Base-by-base conservation (phyloP, 371 early-diverging fungal genomes). In the Haplosporangium sp. region DNA sequence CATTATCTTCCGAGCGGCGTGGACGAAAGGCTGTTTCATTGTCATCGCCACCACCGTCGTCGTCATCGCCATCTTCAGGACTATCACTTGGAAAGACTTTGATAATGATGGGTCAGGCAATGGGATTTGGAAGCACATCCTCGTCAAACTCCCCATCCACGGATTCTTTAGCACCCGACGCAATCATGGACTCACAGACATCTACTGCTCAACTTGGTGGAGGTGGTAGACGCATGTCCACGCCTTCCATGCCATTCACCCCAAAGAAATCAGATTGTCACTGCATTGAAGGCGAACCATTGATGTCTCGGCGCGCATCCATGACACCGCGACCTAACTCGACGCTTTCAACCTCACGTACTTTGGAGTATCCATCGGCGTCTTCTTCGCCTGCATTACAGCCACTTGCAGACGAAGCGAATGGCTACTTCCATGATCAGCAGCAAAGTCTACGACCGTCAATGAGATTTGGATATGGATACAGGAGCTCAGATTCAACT, bases 151-250 rank as follows among this genome's bases (percentile, higher is more conserved):
- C 62, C 18, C 43, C 52, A 10, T 20, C 73, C 0, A 18, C 53
- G 38, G n/a, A 14, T 6, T 59, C 60, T 29, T 42, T 18, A 23
- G 29, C 12, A 5, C 37, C 55, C 42, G 14, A 29, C 20, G 21
- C 52, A 5, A 43, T 60, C 46, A 67, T 45, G n/a, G 61, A 63
- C n/a, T 46, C 67, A 13, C 73, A 65, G 20, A 62, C 67, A 14
- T 67, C 65, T 2, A 56, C 14, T 16, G 64, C 56, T 47, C 64
- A 67, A 42, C 5, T 64, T 11, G 64, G 74, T 42, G 64, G 55
- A 2, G 67, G 48, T 23, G 67, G 64, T 16, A 38, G 76, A 23
- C 69, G 76, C 46, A 71, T 67, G 79, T 77, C 72, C 12, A 66
- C 68, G 2, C 72, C 71, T 6, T 71, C 72, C 5, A 53, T 77